Base-by-base conservation (phyloP, 768 basidiomycete species). In the Lyophyllum atratum region DNA sequence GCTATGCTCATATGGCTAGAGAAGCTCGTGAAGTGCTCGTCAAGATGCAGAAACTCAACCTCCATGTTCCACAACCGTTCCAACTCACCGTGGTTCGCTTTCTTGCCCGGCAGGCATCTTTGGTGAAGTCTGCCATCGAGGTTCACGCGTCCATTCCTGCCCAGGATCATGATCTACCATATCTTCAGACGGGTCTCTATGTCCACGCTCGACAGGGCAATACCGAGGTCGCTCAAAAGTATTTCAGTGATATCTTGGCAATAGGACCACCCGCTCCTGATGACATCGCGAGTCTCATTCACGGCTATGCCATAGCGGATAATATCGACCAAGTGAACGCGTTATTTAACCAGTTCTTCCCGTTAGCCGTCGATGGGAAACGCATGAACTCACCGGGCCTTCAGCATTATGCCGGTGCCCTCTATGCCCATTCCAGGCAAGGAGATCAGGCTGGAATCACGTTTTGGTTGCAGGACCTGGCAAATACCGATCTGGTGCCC, bases 261-360 rank as follows among this genome's bases (percentile, higher is more conserved):
- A 65, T 63, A 19, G 62, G 68, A 3, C 66, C 69, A 66, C 67
- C 63, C 34, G 58, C 60, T 0, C 24, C 59, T 2, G 59, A 60
- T 15, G 75, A 78, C 47, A 71, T 73, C 40, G 73, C 75, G n/a
- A 73, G 79, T 70, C 64, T 85, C 25, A 72, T 93, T 67, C 81
- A 84, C 58, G 77, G 81, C 0, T 77, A 85, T 64, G 86, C 86
- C 4, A 70, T 76, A 28, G 65, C 73, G 11, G 81, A 81, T 14
- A 70, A 73, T 37, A 68, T 70, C 1, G 66, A 74, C 19, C 69
- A 71, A 34, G 80, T 82, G 22, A 69, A 77, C 9, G 68, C 73
- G 42, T 66, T 83, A 26, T 93, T 92, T 69, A 65, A 82, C 58
- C 59, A 79, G 40, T 79, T 81, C 59, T 91, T 85, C 61, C 81